phyloP scores from a whole-genome alignment of 306 rosid species.

The Dicorynia guianensis region DNA sequence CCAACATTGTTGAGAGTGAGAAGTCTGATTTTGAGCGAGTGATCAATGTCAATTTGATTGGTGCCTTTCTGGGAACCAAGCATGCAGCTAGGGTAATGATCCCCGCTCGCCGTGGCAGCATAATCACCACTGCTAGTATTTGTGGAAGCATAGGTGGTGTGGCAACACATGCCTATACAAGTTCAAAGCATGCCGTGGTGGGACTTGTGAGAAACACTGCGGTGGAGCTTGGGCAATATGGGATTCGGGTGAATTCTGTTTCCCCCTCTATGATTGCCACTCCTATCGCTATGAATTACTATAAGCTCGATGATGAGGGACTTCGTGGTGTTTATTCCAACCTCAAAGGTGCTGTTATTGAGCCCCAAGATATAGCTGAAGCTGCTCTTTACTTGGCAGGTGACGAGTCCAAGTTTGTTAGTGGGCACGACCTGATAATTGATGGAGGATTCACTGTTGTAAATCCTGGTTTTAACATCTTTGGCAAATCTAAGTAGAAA shows the following conservation, averaged over 20 bases:
- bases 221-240: conserved; percentile 57
- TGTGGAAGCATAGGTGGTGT: conserved; percentile 40
- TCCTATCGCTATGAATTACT: conserved; percentile 38
- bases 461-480: conserved; percentile 30
- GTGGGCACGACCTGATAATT: conserved; percentile 56
- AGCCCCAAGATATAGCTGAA: conserved; percentile 53
- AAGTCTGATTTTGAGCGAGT: conserved; percentile 49
- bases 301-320: conserved; percentile 39
- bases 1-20: conserved; percentile 36
- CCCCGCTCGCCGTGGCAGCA: conserved; percentile 44
- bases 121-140: conserved; percentile 47
- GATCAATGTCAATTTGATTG: conserved; percentile 42
- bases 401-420: conserved; percentile 59
- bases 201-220: conserved; percentile 53
- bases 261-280: conserved; percentile 51
- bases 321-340: conserved; percentile 24
- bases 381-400: conserved; percentile 63
- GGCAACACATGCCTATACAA: conserved; percentile 47
- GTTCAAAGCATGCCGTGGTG: conserved; percentile 54
- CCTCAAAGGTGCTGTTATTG: conserved; percentile 40
- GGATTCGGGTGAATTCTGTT: conserved; percentile 62
- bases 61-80: conserved; percentile 54
- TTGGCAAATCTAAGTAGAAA: not conserved
- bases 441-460: conserved; percentile 56
- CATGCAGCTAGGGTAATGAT: conserved; percentile 63